Percentiles rank a stretch among this genome's conserved stretches.
Evolutionary conservation across 1,139 yeast genomes (phyloP).

Genomic region (Pichia sp.): DNA sequence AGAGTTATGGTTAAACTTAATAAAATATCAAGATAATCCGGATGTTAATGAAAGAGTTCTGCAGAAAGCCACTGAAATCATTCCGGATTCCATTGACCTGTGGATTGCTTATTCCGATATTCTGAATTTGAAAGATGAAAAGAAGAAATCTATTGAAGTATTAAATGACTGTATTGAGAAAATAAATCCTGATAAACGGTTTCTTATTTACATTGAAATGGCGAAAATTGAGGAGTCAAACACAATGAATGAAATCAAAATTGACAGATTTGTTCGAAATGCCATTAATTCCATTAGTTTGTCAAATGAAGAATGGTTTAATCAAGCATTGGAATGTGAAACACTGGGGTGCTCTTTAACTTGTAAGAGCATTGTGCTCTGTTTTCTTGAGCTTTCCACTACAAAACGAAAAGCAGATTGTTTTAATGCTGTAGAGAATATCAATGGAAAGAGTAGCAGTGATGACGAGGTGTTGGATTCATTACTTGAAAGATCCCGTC

Average conservation of each 20-base stretch:
- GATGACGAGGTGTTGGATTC: no score
- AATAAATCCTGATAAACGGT: conserved; percentile 15
- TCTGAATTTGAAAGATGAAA: conserved; percentile 24
- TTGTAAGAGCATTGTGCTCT: conserved; percentile 14
- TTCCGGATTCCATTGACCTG: conserved; percentile 55
- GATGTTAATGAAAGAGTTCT: conserved; percentile 48
- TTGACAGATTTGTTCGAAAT: conserved; percentile 38
- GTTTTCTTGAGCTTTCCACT: no score
- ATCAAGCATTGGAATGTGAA: conserved; percentile 33
- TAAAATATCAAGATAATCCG: conserved; percentile 40
- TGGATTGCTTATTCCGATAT: conserved; percentile 36
- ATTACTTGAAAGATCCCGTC: no score
- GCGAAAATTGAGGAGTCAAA: conserved; percentile 60
- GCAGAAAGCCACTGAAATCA: conserved; percentile 57
- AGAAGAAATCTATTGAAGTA: conserved; percentile 34
- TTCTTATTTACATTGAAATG: conserved; percentile 59
- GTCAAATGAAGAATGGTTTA: conserved; percentile 35
- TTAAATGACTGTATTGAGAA: conserved; percentile 46
- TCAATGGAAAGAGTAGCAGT: no score
- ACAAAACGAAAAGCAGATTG: no score
- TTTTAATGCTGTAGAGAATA: no score
- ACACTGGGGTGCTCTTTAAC: conserved; percentile 30
- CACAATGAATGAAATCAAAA: conserved; percentile 34
- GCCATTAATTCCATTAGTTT: conserved; percentile 38
- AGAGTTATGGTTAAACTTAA: conserved; percentile 45